phyloP scores from a whole-genome alignment of 768 basidiomycete species.

The Obba rivulosa region DNA sequence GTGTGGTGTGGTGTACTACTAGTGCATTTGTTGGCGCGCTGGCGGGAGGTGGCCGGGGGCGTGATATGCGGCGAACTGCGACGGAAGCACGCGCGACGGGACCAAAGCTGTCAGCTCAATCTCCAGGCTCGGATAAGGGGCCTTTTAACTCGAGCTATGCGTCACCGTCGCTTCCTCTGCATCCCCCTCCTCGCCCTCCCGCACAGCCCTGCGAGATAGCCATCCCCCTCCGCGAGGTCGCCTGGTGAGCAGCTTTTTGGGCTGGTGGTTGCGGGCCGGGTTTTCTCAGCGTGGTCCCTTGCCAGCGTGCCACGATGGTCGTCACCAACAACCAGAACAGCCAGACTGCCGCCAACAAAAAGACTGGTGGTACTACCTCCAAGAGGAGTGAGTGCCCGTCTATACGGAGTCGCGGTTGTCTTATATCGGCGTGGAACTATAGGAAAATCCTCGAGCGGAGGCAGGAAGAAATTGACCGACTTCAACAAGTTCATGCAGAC shows the following conservation, averaged over 20 bases:
- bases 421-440: not conserved
- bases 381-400: constrained; percentile 19
- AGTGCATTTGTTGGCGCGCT: not conserved
- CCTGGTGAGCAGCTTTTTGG: not conserved
- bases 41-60: constrained; percentile 17
- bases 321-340: constrained; percentile 12
- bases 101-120: constrained; percentile 14
- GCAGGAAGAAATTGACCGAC: constrained; percentile 58
- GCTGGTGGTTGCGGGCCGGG: not conserved
- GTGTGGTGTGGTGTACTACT: too few relatives aligned
- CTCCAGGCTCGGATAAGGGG: constrained; percentile 14
- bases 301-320: constrained; percentile 9
- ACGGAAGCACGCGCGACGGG: constrained; percentile 19
- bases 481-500: constrained; percentile 82
- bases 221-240: constrained; percentile 1
- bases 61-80: constrained; percentile 14
- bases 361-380: constrained; percentile 11
- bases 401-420: not conserved
- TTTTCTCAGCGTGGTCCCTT: not conserved
- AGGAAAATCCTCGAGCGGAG: constrained; percentile 49
- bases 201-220: constrained; percentile 1
- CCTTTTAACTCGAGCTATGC: constrained; percentile 7
- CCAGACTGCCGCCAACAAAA: constrained; percentile 11
- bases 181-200: constrained; percentile 16
- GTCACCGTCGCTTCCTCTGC: constrained; percentile 12